A percentile compares a stretch with the other conserved stretches of the same genome.
phyloP scores from a whole-genome alignment of 768 basidiomycete genomes.

The Amylocystis lapponica region DNA sequence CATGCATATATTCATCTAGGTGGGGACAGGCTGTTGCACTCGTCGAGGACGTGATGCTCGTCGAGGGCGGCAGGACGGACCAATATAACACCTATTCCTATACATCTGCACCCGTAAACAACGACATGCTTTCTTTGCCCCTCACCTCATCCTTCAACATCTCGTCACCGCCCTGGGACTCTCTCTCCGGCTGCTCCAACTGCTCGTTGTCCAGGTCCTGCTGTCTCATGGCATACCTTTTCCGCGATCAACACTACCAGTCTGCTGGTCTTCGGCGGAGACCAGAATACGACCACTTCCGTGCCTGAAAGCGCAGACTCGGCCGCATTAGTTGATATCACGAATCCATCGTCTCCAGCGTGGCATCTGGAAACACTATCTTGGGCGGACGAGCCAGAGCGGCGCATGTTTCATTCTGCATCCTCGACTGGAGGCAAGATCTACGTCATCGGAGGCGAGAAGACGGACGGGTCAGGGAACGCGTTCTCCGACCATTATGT shows the following conservation, averaged over 20 bases:
- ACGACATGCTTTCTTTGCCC: slow-evolving; percentile 67
- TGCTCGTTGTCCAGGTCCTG: slow-evolving; percentile 46
- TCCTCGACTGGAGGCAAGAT: slow-evolving; percentile 45
- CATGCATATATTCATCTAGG: slow-evolving; percentile 34
- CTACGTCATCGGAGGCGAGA: slow-evolving; percentile 76
- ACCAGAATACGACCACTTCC: slow-evolving; percentile 48
- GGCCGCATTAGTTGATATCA: slow-evolving; percentile 47
- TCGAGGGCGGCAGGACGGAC: slow-evolving; percentile 83
- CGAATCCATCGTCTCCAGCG: slow-evolving; percentile 28
- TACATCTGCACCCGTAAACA: slow-evolving; percentile 63
- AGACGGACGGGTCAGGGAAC: slow-evolving; percentile 68
- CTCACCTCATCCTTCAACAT: slow-evolving; percentile 52
- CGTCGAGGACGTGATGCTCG: slow-evolving; percentile 52
- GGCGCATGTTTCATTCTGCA: slow-evolving; percentile 74
- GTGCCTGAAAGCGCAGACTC: slow-evolving; percentile 57
- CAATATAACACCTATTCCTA: slow-evolving; percentile 61
- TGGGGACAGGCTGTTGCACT: slow-evolving; percentile 78
- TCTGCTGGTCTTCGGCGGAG: slow-evolving; percentile 71
- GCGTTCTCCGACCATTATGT: slow-evolving; percentile 60
- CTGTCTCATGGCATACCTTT: slow-evolving; percentile 76
- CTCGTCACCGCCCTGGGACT: slow-evolving; percentile 65
- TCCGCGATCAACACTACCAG: slow-evolving; percentile 53
- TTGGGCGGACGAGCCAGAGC: slow-evolving; percentile 64
- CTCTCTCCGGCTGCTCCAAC: slow-evolving; percentile 43
- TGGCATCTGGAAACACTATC: slow-evolving; percentile 43